Conservation (phyloP, 2,329 filamentous ascomycete genomes). For the Fusarium albosuccineum region DNA sequence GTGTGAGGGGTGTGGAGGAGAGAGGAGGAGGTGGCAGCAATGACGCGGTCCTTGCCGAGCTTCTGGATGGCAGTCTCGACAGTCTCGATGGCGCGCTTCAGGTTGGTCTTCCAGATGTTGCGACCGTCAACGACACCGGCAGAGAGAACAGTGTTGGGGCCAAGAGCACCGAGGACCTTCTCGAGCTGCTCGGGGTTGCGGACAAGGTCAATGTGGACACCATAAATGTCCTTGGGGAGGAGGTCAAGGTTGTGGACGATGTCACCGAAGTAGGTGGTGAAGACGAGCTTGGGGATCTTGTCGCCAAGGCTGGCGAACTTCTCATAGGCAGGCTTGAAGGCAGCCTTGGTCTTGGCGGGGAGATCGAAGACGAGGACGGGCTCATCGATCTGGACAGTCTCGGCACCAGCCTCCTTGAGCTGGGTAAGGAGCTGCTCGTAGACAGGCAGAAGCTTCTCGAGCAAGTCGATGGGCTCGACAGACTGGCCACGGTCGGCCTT, state of each 20-base stretch:
- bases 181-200: constrained; percentile 98
- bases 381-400: constrained; percentile 98
- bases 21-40: constrained; percentile 96
- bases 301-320: constrained; percentile 81
- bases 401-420: constrained; percentile 96
- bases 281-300: constrained; percentile 87
- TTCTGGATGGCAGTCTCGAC: constrained; percentile 92
- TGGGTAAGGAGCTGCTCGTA: constrained; percentile 93
- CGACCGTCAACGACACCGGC: constrained; percentile 97
- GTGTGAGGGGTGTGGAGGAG: constrained; percentile 99
- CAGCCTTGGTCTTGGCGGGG: constrained; percentile 88
- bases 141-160: constrained; percentile 90
- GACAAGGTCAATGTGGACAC: constrained; percentile 94
- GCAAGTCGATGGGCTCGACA: constrained; percentile 92
- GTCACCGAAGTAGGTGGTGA: constrained; percentile 99
- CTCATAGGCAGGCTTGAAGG: constrained; percentile 98
- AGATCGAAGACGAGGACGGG: constrained; percentile 96
- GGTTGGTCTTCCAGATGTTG: constrained; percentile 99
- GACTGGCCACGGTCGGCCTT: constrained; percentile 97
- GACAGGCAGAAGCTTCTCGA: constrained; percentile 92
- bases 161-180: constrained; percentile 83
- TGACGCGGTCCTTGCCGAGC: constrained; percentile 96
- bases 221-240: constrained; percentile 83
- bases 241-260: constrained; percentile 99
- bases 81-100: constrained; percentile 92